Percentiles rank a stretch among this genome's conserved stretches.
phyloP scores from a whole-genome alignment of 1,284 basidiomycete species.

The Pisolithus thermaeus region DNA sequence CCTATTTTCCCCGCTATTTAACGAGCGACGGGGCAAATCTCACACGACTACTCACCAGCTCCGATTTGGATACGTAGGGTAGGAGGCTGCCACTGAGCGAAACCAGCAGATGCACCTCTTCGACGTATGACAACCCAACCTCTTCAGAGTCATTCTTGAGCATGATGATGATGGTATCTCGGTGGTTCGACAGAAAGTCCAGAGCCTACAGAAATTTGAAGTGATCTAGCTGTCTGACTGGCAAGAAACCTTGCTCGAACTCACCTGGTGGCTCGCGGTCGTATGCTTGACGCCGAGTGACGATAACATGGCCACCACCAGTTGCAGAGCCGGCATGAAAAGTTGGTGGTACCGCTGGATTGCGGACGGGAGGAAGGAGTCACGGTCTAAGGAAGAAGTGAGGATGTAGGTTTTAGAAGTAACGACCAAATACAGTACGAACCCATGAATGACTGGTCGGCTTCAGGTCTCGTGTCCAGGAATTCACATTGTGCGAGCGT shows the following conservation, averaged over 20 bases:
- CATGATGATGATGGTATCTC: conserved; percentile 74
- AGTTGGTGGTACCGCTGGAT: conserved; percentile 87
- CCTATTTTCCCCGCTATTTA: conserved; percentile 31
- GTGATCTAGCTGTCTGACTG: background rate
- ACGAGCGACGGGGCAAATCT: background rate
- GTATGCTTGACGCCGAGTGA: conserved; percentile 62
- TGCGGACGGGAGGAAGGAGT: conserved; percentile 83
- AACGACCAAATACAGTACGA: conserved; percentile 16
- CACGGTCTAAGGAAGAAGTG: conserved; percentile 50
- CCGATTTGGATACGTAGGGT: conserved; percentile 65
- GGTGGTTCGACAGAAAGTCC: conserved; percentile 73
- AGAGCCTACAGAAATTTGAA: conserved; percentile 44
- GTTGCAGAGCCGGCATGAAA: conserved; percentile 79
- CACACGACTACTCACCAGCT: conserved; percentile 52
- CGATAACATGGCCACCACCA: conserved; percentile 66
- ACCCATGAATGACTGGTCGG: conserved; percentile 80
- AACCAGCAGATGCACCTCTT: conserved; percentile 75
- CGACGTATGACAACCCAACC: conserved; percentile 59
- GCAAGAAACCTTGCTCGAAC: conserved; percentile 6
- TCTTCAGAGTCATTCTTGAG: conserved; percentile 67
- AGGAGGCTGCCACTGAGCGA: conserved; percentile 63
- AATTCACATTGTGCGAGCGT: conserved; percentile 86
- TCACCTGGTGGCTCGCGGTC: conserved; percentile 62
- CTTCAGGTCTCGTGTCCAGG: conserved; percentile 76
- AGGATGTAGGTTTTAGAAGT: background rate